phyloP scores from a whole-genome alignment of 2,329 filamentous ascomycete genomes.

The Periconia sp. region DNA sequence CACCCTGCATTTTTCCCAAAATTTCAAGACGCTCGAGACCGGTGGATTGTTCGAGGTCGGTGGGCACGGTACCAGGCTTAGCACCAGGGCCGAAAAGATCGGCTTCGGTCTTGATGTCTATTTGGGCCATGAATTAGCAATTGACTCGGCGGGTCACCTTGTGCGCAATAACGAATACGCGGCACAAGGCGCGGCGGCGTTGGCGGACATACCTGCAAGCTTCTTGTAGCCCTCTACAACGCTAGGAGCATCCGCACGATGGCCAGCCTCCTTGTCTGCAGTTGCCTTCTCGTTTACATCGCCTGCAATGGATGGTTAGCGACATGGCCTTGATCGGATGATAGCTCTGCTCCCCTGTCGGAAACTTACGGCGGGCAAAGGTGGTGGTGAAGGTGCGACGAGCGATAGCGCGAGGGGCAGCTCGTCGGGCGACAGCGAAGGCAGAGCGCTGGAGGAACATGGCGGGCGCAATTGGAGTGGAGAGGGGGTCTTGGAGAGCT shows the following conservation, averaged over 20 bases:
- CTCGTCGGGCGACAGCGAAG: conserved; percentile 50
- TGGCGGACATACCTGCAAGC: conserved; percentile 45
- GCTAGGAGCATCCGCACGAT: conserved; percentile 28
- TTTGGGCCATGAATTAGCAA: conserved; percentile 29
- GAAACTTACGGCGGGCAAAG: conserved; percentile 50
- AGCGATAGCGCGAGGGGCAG: conserved; percentile 44
- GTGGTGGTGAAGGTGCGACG: conserved; percentile 51
- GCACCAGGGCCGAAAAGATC: conserved; percentile 86
- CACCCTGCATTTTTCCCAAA: conserved; percentile 97
- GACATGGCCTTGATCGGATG: conserved; percentile 24
- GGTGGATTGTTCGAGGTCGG: conserved; percentile 92
- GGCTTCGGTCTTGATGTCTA: conserved; percentile 80
- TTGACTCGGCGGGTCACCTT: conserved; percentile 10
- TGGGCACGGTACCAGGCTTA: conserved; percentile 78
- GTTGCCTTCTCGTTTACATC: conserved; percentile 38
- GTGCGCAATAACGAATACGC: conserved; percentile 4
- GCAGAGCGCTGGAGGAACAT: conserved; percentile 56
- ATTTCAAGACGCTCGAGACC: conserved; percentile 99
- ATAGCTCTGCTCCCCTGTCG: conserved; percentile 22
- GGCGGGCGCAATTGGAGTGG: conserved; percentile 42
- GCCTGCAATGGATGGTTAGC: conserved; percentile 34
- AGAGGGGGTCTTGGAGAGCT: conserved; percentile 33
- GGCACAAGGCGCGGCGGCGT: conserved; percentile 13
- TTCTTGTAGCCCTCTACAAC: conserved; percentile 45
- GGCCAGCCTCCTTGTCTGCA: conserved; percentile 39